A percentile compares a stretch with the other conserved stretches of the same genome.
These are phyloP conservation scores for Coemansia sp. DNA, from an alignment of 192 early-diverging fungal genomes.

Conservation along the genomic window DNA sequence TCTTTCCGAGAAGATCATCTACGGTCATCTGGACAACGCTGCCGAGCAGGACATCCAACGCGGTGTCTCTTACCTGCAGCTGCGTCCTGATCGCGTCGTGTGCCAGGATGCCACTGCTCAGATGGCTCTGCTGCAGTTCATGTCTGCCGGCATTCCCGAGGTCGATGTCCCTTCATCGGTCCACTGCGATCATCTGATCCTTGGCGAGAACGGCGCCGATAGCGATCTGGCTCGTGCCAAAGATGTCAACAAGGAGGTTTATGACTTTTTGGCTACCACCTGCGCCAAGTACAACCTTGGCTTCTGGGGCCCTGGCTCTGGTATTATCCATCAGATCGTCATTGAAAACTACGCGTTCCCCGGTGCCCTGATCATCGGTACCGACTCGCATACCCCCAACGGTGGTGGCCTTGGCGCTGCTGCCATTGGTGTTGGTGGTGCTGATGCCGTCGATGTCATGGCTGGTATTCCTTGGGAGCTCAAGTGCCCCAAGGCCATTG, in stretches of 20 bases:
- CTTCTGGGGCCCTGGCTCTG: slow-evolving; percentile 95
- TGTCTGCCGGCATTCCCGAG: slow-evolving; percentile 83
- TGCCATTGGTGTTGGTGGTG: slow-evolving; percentile 96
- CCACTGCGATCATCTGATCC: slow-evolving; percentile 98
- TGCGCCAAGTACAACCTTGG: slow-evolving; percentile 91
- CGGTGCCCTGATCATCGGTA: slow-evolving; percentile 94
- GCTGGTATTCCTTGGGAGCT: slow-evolving; percentile 98
- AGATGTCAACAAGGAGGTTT: slow-evolving; percentile 92
- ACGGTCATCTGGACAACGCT: slow-evolving; percentile 96
- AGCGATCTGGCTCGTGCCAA: slow-evolving; percentile 81
- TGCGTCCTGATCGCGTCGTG: slow-evolving; percentile 97
- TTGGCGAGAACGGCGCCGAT: slow-evolving; percentile 81
- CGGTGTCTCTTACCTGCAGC: slow-evolving; percentile 89
- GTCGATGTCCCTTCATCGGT: slow-evolving; percentile 91
- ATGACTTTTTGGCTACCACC: slow-evolving; percentile 81
- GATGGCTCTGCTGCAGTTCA: slow-evolving; percentile 97
- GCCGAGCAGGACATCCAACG: slow-evolving; percentile 92
- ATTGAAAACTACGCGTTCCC: slow-evolving; percentile 98
- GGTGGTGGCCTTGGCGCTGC: slow-evolving; percentile 96
- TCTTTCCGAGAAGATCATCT: slow-evolving; percentile 96
- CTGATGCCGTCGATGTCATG: slow-evolving; percentile 99
- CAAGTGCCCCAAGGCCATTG: slow-evolving; percentile 95
- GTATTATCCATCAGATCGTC: slow-evolving; percentile 96
- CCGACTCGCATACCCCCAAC: slow-evolving; percentile 98
- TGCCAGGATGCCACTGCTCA: slow-evolving; percentile 99